A percentile compares a stretch with the other conserved stretches of the same genome.
Evolutionary conservation across 257 asterid genomes (phyloP).

Genomic region (Solanum chiquidenum): DNA sequence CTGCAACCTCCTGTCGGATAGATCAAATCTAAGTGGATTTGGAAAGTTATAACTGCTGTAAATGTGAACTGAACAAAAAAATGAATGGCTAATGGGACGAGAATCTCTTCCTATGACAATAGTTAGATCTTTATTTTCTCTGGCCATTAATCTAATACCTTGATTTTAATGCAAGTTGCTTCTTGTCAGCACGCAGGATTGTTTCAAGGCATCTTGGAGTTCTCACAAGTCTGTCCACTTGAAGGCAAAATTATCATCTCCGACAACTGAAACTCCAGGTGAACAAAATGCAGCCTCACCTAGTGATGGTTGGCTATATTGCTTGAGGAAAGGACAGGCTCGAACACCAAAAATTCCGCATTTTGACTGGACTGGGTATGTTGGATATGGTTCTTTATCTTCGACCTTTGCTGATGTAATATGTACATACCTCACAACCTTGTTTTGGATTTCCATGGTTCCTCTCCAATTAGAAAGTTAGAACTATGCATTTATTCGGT

Average conservation of each 20-base stretch:
- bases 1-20: background rate
- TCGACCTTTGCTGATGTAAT: background rate
- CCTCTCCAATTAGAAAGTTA: background rate
- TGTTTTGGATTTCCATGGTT: background rate
- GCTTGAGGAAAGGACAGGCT: slow-evolving; percentile 80
- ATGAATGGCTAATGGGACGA: background rate
- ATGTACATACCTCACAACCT: background rate
- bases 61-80: background rate
- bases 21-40: background rate
- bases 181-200: slow-evolving; percentile 66
- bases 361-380: slow-evolving; percentile 95
- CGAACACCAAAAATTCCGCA: slow-evolving; percentile 67
- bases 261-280: slow-evolving; percentile 26
- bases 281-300: slow-evolving; percentile 32
- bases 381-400: background rate
- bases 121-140: background rate
- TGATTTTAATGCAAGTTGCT: slow-evolving; percentile 2
- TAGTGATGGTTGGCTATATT: slow-evolving; percentile 72
- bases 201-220: slow-evolving; percentile 95
- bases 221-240: slow-evolving; percentile 83
- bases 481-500: background rate
- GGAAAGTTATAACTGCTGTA: background rate
- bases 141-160: background rate
- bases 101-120: background rate
- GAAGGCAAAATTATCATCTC: slow-evolving; percentile 52